A percentile compares a stretch with the other conserved stretches of the same genome.
Evolutionary conservation across 1,284 basidiomycete genomes (phyloP).

Genomic region (Irpex sp.): DNA sequence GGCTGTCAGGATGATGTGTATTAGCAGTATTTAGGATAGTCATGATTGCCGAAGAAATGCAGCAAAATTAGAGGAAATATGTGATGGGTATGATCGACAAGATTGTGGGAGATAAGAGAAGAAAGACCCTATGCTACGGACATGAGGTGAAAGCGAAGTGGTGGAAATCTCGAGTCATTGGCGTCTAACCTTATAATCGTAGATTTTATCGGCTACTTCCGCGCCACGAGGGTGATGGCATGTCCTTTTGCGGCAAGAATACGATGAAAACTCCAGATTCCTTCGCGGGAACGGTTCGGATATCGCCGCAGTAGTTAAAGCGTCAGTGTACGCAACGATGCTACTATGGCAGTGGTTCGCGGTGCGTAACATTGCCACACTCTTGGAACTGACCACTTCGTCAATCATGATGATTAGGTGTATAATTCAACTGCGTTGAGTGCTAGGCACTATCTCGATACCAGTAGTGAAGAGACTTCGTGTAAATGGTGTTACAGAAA

Average conservation of each 20-base stretch:
- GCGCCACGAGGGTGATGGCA: background rate
- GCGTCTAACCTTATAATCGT: background rate
- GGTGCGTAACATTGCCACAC: too few species aligned
- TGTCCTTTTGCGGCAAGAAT: background rate
- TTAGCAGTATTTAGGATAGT: background rate
- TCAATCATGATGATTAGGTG: too few species aligned
- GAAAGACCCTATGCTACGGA: background rate
- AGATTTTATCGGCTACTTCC: background rate
- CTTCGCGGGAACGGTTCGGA: too few species aligned
- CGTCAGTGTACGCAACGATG: too few species aligned
- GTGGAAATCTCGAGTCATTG: background rate
- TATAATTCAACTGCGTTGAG: too few species aligned
- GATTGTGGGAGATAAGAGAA: background rate
- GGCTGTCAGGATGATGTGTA: background rate
- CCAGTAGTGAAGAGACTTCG: too few species aligned
- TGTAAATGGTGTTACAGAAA: too few species aligned
- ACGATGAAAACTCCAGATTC: background rate
- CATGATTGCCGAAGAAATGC: background rate
- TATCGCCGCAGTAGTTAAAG: too few species aligned
- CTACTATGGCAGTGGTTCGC: too few species aligned
- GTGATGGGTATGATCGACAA: background rate
- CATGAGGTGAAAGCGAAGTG: background rate
- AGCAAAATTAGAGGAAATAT: background rate
- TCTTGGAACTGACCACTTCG: too few species aligned
- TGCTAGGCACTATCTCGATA: too few species aligned